These are phyloP conservation scores for Prunus mira DNA, from an alignment of 306 rosid genomes.

Conservation along the genomic window DNA sequence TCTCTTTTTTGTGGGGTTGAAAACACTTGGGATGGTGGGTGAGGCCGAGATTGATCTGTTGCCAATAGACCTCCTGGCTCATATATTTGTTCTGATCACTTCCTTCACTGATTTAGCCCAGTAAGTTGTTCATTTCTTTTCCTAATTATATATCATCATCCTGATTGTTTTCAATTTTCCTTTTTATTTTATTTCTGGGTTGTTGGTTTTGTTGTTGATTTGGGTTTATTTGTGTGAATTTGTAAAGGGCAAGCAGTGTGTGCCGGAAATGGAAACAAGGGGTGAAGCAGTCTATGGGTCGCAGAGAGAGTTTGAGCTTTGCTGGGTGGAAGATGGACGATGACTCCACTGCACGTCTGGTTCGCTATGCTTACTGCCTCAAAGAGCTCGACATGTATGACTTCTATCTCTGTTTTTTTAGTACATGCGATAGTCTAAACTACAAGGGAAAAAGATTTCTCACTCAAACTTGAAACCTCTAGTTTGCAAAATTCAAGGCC, in stretches of 20 bases:
- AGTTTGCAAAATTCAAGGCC: no score
- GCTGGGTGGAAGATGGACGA: conserved; percentile 95
- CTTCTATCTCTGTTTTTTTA: conserved; percentile 1
- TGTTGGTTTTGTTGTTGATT: background rate
- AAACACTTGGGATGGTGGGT: conserved; percentile 31
- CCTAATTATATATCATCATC: background rate
- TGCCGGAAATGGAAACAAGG: conserved; percentile 94
- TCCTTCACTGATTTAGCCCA: conserved; percentile 96
- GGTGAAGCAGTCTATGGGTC: conserved; percentile 66
- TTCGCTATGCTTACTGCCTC: conserved; percentile 74
- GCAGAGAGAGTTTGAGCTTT: conserved; percentile 64
- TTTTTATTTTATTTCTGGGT: background rate
- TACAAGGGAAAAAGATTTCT: no score
- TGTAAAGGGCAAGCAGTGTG: conserved; percentile 68
- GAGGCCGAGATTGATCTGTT: conserved; percentile 75
- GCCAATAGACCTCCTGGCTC: conserved; percentile 73
- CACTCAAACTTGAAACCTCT: no score
- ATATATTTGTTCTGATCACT: conserved; percentile 54
- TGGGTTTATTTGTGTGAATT: background rate
- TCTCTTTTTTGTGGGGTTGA: background rate
- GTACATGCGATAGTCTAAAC: no score
- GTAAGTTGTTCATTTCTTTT: conserved; percentile 28
- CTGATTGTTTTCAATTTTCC: background rate
- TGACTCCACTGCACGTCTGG: conserved; percentile 76
- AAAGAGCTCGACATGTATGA: conserved; percentile 77